Percentiles rank a stretch among this genome's conserved stretches.
Evolutionary conservation across 2,329 filamentous ascomycete species (phyloP).

Genomic region (Penicillium sp.): DNA sequence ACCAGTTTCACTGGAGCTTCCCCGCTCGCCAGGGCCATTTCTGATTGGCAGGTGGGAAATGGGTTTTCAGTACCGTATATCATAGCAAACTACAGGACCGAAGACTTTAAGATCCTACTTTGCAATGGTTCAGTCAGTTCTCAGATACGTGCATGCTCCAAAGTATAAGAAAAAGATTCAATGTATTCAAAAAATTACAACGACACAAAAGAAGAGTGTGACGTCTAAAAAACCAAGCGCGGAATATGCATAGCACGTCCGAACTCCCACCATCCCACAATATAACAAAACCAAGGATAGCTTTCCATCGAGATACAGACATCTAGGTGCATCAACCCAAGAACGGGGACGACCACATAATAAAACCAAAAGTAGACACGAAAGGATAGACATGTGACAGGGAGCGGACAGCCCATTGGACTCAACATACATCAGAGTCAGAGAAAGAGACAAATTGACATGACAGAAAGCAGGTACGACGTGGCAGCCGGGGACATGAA

Average conservation of each 20-base stretch:
- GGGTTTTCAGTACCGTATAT: too few species aligned
- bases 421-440: slow-evolving; percentile 9
- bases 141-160: background rate
- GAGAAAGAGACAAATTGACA: background rate
- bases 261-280: slow-evolving; percentile 12
- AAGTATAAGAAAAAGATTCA: background rate
- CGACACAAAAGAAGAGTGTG: background rate
- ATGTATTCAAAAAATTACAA: slow-evolving; percentile 8
- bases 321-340: slow-evolving; percentile 5
- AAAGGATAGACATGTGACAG: slow-evolving; percentile 11
- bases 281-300: slow-evolving; percentile 20
- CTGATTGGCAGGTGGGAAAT: background rate
- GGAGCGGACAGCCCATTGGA: background rate
- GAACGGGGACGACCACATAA: slow-evolving; percentile 8
- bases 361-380: slow-evolving; percentile 21
- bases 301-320: slow-evolving; percentile 23
- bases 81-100: too few species aligned
- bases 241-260: slow-evolving; percentile 25
- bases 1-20: slow-evolving; percentile 4
- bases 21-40: background rate
- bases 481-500: background rate
- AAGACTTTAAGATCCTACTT: background rate
- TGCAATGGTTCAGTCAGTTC: background rate
- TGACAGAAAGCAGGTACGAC: slow-evolving; percentile 6
- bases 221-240: slow-evolving; percentile 6